Percentiles rank a stretch among this genome's conserved stretches.
These are phyloP conservation scores for Deinandra increscens DNA, from an alignment of 129 eudicot genomes.

Conservation along the genomic window DNA sequence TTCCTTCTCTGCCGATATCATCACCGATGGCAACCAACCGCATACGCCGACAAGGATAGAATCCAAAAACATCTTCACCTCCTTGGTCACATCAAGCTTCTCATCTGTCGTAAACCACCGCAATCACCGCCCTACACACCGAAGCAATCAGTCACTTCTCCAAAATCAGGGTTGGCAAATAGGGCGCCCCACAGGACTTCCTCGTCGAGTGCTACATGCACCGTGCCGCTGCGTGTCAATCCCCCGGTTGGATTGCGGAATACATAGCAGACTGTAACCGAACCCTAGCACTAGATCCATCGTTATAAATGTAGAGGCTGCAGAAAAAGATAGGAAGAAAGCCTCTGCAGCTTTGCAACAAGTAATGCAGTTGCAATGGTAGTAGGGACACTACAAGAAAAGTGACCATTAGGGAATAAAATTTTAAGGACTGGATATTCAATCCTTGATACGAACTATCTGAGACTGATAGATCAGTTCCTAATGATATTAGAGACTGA, in stretches of 20 bases:
- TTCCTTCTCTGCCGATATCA: conserved; percentile 49
- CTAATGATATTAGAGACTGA: too few relatives aligned
- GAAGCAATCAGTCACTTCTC: conserved; percentile 93
- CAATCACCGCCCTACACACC: conserved; percentile 71
- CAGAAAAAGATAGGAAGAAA: conserved; percentile 68
- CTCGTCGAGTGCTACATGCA: conserved; percentile 83
- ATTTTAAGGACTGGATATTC: too few relatives aligned
- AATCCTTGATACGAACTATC: too few relatives aligned
- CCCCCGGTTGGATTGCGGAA: conserved; percentile 71
- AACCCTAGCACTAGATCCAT: conserved; percentile 70
- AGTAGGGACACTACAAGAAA: too few relatives aligned
- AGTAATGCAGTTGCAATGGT: conserved; percentile 42
- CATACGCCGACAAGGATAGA: conserved; percentile 61
- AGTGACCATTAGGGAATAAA: too few relatives aligned
- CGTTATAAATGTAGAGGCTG: conserved; percentile 63
- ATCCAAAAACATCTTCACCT: conserved; percentile 58
- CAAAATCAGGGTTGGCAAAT: conserved; percentile 79
- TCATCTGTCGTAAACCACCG: conserved; percentile 84
- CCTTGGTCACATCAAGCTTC: conserved; percentile 77
- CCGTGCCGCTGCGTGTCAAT: conserved; percentile 68
- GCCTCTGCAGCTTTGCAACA: conserved; percentile 50
- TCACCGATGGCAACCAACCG: conserved; percentile 36
- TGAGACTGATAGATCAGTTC: too few relatives aligned
- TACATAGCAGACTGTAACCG: conserved; percentile 83
- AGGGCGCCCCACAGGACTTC: conserved; percentile 89